phyloP scores from a whole-genome alignment of 257 asterid species.

The Coffea eugenioides region DNA sequence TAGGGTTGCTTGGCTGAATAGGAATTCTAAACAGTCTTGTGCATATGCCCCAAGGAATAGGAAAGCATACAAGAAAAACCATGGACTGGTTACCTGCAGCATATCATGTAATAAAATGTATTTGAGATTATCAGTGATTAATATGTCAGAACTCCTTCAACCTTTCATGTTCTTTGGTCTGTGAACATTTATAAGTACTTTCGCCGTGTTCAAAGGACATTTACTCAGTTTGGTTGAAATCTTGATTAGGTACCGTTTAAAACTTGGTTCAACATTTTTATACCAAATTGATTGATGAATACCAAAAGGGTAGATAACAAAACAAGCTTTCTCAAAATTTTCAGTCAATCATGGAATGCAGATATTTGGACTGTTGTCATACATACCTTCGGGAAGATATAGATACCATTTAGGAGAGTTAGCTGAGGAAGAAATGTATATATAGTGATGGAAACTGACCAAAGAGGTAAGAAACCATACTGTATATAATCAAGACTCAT shows the following conservation, averaged over 20 bases:
- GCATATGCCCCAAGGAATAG: slow-evolving; percentile 61
- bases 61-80: slow-evolving; percentile 30
- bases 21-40: slow-evolving; percentile 63
- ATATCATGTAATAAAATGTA: not conserved
- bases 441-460: slow-evolving; percentile 49
- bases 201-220: too few species aligned
- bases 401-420: slow-evolving; percentile 38
- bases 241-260: too few species aligned
- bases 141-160: too few species aligned
- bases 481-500: slow-evolving; percentile 52
- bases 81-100: slow-evolving; percentile 36
- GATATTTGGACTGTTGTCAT: not conserved
- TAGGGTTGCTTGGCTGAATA: slow-evolving; percentile 37
- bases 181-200: too few species aligned
- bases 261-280: too few species aligned
- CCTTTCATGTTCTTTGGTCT: too few species aligned
- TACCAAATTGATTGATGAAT: too few species aligned
- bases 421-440: slow-evolving; percentile 63
- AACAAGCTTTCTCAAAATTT: too few species aligned
- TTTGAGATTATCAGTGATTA: too few species aligned
- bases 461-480: slow-evolving; percentile 60
- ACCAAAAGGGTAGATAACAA: too few species aligned
- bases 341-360: not conserved
- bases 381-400: slow-evolving; percentile 69
- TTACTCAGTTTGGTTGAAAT: too few species aligned